A percentile compares a stretch with the other conserved stretches of the same genome.
These are phyloP conservation scores for Plectosphaerella sp. DNA, from an alignment of 2,329 filamentous ascomycete species.

Conservation along the genomic window DNA sequence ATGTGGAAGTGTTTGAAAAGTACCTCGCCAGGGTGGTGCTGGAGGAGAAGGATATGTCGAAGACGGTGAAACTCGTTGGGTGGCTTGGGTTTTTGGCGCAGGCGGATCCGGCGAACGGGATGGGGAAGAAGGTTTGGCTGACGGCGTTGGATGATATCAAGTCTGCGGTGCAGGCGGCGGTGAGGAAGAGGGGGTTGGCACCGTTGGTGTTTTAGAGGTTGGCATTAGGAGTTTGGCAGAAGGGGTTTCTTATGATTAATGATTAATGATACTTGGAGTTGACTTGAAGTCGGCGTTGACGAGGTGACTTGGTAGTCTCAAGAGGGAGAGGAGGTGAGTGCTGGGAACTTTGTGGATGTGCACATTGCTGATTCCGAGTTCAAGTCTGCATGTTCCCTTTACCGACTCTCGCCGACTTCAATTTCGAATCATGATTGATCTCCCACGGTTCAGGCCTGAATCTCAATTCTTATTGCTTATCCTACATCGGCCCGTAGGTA, in stretches of 20 bases:
- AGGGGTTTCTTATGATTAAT: not conserved
- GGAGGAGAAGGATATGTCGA: conserved; percentile 74
- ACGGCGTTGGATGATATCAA: conserved; percentile 39
- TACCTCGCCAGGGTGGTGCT: conserved; percentile 70
- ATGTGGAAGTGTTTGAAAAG: conserved; percentile 68
- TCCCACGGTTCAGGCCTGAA: too few species aligned
- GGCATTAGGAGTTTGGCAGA: conserved; percentile 1
- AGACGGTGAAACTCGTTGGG: conserved; percentile 63
- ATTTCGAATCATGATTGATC: too few species aligned
- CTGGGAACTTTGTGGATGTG: too few species aligned
- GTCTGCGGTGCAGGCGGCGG: conserved; percentile 48
- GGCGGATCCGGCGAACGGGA: conserved; percentile 31
- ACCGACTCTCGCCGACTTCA: too few species aligned
- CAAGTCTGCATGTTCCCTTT: too few species aligned
- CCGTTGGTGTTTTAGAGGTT: conserved; percentile 40
- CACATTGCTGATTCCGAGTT: too few species aligned
- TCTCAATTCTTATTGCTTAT: too few species aligned
- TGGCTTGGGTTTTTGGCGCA: conserved; percentile 61
- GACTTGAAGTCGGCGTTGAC: too few species aligned
- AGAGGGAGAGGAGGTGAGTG: too few species aligned
- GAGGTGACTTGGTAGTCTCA: too few species aligned
- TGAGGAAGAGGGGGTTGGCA: conserved; percentile 52
- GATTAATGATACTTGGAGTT: not conserved
- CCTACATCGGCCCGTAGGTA: too few species aligned
- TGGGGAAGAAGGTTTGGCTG: conserved; percentile 41